These are phyloP conservation scores for Lepiota subincarnata DNA, from an alignment of 768 basidiomycete genomes.

Conservation along the genomic window DNA sequence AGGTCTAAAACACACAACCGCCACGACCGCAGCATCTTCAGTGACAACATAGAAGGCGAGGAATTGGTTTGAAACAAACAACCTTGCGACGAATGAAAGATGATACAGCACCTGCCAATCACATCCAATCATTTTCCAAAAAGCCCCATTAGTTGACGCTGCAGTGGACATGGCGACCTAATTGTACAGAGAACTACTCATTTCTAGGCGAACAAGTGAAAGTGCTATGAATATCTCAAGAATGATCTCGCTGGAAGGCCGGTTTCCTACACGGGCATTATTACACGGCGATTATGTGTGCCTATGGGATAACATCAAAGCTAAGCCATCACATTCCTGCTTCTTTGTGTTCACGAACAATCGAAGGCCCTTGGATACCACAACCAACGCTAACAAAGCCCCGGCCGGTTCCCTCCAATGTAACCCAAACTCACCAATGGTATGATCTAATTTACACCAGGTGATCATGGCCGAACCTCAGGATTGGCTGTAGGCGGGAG, in stretches of 20 bases:
- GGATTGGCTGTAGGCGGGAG: background rate
- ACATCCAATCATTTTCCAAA: too few relatives aligned
- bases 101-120: background rate
- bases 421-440: slow-evolving; percentile 6
- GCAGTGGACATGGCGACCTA: slow-evolving; percentile 28
- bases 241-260: background rate
- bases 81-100: background rate
- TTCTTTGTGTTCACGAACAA: slow-evolving; percentile 18
- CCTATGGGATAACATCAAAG: slow-evolving; percentile 15
- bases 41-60: too few relatives aligned
- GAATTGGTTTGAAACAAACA: background rate
- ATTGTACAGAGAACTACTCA: slow-evolving; percentile 27
- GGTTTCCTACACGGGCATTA: slow-evolving; percentile 27
- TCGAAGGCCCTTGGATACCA: slow-evolving; percentile 24
- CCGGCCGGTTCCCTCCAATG: slow-evolving; percentile 9
- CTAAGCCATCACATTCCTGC: background rate
- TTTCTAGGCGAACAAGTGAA: slow-evolving; percentile 21
- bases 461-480: background rate
- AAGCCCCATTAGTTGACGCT: slow-evolving; percentile 16
- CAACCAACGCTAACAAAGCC: background rate
- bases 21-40: too few relatives aligned
- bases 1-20: too few relatives aligned
- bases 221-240: background rate
- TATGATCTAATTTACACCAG: slow-evolving; percentile 9
- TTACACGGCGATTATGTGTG: slow-evolving; percentile 25